Conservation (phyloP, 371 early-diverging fungal genomes). For the Mortierella sp. region DNA sequence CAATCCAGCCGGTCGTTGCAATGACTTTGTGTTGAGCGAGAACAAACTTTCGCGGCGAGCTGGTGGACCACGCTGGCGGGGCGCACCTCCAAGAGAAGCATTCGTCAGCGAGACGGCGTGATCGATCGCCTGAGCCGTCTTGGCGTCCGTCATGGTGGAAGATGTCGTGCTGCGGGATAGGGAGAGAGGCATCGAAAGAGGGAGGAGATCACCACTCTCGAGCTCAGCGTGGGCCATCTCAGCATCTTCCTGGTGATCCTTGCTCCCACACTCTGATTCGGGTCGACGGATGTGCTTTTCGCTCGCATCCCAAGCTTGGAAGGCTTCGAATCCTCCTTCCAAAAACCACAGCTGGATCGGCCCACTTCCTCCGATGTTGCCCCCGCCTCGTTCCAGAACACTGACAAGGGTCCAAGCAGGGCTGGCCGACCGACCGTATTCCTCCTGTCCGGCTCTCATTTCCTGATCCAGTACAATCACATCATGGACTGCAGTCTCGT, state of each 20-base stretch:
- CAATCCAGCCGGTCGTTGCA: slow-evolving; percentile 35
- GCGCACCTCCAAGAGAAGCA: slow-evolving; percentile 31
- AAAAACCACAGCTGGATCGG: slow-evolving; percentile 59
- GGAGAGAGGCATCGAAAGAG: slow-evolving; percentile 26
- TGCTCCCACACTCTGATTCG: slow-evolving; percentile 21
- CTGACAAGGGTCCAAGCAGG: slow-evolving; percentile 74
- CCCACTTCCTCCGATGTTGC: slow-evolving; percentile 34
- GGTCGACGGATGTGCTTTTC: slow-evolving; percentile 37
- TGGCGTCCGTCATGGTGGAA: slow-evolving; percentile 24
- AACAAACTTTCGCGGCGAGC: slow-evolving; percentile 49
- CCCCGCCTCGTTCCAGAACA: slow-evolving; percentile 64
- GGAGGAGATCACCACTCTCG: slow-evolving; percentile 12
- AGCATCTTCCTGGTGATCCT: slow-evolving; percentile 8
- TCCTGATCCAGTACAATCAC: slow-evolving; percentile 69
- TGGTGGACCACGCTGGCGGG: slow-evolving; percentile 32
- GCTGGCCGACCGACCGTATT: slow-evolving; percentile 57
- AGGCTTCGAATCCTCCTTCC: slow-evolving; percentile 64
- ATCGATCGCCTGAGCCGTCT: slow-evolving; percentile 47
- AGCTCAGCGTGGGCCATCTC: slow-evolving; percentile 18
- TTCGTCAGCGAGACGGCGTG: slow-evolving; percentile 48
- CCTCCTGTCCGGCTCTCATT: slow-evolving; percentile 62
- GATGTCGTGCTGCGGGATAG: slow-evolving; percentile 29
- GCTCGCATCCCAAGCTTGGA: slow-evolving; percentile 56
- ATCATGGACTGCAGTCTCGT: slow-evolving; percentile 21
- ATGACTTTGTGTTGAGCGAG: slow-evolving; percentile 49